Conservation (phyloP, 2,329 filamentous ascomycete species). For the Pseudogymnoascus sp. region DNA sequence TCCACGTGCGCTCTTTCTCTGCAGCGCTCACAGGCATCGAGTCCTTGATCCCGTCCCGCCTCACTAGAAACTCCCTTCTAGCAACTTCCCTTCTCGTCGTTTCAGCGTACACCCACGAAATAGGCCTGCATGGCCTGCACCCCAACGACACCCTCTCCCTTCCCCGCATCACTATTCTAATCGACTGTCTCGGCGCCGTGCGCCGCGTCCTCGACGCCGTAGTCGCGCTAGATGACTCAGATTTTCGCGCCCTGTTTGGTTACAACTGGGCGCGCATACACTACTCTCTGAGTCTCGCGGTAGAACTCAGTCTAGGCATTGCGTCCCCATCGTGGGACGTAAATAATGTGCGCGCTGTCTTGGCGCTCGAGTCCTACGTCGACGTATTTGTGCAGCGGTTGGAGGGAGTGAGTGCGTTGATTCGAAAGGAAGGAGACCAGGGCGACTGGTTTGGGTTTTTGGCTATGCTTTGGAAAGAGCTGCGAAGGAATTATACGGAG, state of each 20-base stretch:
- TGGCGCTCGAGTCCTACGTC: conserved; percentile 11
- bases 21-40: background rate
- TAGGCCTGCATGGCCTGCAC: conserved; percentile 2
- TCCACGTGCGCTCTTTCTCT: conserved; percentile 10
- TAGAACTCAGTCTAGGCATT: conserved; percentile 10
- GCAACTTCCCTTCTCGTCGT: background rate
- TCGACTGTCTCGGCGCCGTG: conserved; percentile 9
- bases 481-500: conserved; percentile 8
- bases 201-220: conserved; percentile 8
- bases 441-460: conserved; percentile 9
- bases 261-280: conserved; percentile 11
- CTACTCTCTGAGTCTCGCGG: conserved; percentile 10
- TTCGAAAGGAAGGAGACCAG: background rate
- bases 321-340: conserved; percentile 9
- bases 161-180: conserved; percentile 9
- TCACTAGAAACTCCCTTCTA: background rate
- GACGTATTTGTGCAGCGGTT: conserved; percentile 8
- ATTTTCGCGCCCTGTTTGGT: conserved; percentile 7
- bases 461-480: background rate
- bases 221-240: background rate
- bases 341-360: background rate
- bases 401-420: background rate
- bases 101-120: conserved; percentile 11
- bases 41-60: conserved; percentile 8
- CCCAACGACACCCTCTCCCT: conserved; percentile 5